Percentiles rank a stretch among this genome's conserved stretches.
Evolutionary conservation across 257 asterid genomes (phyloP).

Genomic region (Jaltomata sinuosa): DNA sequence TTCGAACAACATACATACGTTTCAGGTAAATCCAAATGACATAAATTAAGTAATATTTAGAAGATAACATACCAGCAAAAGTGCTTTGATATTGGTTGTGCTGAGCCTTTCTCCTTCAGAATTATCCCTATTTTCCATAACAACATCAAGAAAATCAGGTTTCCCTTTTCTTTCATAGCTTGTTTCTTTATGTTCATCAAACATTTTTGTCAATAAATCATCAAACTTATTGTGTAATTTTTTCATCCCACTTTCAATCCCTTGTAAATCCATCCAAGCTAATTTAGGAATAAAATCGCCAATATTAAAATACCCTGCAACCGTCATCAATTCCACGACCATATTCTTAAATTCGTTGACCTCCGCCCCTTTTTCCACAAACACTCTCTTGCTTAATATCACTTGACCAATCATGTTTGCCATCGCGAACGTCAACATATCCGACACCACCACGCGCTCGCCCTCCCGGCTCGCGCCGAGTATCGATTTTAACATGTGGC

Average conservation of each 20-base stretch:
- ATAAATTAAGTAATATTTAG: neutral
- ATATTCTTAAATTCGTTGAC: conserved; percentile 42
- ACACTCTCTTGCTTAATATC: conserved; percentile 31
- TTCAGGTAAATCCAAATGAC: neutral
- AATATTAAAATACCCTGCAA: conserved; percentile 35
- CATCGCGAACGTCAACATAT: conserved; percentile 34
- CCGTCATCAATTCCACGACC: conserved; percentile 49
- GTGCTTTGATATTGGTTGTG: conserved; percentile 37
- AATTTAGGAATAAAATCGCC: conserved; percentile 41
- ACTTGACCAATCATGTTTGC: conserved; percentile 45
- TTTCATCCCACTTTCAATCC: conserved; percentile 41
- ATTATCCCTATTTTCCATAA: conserved; percentile 25
- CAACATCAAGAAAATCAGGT: conserved; percentile 36
- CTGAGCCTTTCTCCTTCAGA: conserved; percentile 23
- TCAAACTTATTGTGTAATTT: conserved; percentile 33
- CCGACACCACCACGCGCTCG: conserved; percentile 24
- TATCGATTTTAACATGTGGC: conserved; percentile 33
- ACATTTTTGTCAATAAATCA: conserved; percentile 21
- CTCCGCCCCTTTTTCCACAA: conserved; percentile 19
- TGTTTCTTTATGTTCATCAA: conserved; percentile 32
- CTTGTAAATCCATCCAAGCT: conserved; percentile 50
- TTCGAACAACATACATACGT: neutral
- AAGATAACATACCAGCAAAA: conserved; percentile 23
- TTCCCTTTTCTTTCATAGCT: conserved; percentile 14
- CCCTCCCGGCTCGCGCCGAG: conserved; percentile 1